phyloP scores from a whole-genome alignment of 805 yeast species.

The Hanseniaspora clermontiae region DNA sequence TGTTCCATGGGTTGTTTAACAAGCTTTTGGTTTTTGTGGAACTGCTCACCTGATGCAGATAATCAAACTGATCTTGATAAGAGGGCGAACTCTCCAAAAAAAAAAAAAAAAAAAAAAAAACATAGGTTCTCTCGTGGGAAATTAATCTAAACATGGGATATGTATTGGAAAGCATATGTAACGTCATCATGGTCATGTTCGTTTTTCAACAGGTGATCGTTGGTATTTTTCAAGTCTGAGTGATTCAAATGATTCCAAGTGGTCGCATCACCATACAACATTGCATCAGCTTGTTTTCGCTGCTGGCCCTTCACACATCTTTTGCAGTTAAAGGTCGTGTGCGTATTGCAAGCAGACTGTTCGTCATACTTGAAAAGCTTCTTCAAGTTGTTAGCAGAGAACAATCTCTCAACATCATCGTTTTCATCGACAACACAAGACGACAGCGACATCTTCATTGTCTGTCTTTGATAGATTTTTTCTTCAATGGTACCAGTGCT shows the following conservation, averaged over 20 bases:
- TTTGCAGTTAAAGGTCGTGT: conserved; percentile 78
- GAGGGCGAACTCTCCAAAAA: no score
- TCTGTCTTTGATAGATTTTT: conserved; percentile 88
- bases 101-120: no score
- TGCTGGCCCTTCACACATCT: conserved; percentile 62
- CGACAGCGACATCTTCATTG: conserved; percentile 82
- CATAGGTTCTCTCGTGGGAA: not conserved
- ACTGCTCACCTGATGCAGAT: no score
- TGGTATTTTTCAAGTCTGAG: conserved; percentile 46
- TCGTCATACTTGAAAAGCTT: conserved; percentile 61
- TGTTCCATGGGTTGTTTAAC: conserved; percentile 28
- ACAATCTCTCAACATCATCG: conserved; percentile 85
- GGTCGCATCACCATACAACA: conserved; percentile 95
- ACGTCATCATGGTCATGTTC: conserved; percentile 60
- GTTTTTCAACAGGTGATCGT: conserved; percentile 65
- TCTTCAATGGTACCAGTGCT: conserved; percentile 94
- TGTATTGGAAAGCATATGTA: conserved; percentile 82
- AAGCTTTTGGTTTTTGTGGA: no score
- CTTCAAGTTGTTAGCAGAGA: conserved; percentile 67
- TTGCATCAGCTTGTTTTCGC: conserved; percentile 53
- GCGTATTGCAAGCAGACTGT: conserved; percentile 73
- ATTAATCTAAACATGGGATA: conserved; percentile 46
- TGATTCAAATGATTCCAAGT: conserved; percentile 88
- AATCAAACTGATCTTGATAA: no score
- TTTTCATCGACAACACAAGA: conserved; percentile 96